A percentile compares a stretch with the other conserved stretches of the same genome.
Conservation (phyloP, 176 grass and related monocot genomes). For the Musa troglodytarum region DNA sequence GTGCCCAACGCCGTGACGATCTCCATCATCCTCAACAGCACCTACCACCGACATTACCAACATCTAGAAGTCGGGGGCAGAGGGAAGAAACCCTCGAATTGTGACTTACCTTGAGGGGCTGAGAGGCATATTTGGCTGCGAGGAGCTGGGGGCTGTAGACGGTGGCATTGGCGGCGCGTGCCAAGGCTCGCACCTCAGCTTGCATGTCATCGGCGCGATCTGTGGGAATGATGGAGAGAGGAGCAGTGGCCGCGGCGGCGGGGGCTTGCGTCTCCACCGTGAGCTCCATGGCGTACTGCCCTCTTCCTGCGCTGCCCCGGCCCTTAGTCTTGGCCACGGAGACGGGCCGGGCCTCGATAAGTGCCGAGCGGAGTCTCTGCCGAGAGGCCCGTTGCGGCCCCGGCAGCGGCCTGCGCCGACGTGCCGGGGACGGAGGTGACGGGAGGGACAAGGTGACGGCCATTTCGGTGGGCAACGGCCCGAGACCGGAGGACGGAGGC, state of each 20-base stretch:
- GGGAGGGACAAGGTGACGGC: slow-evolving; percentile 16
- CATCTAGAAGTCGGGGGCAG: background rate
- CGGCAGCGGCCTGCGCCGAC: background rate
- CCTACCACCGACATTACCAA: slow-evolving; percentile 31
- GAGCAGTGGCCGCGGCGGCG: background rate
- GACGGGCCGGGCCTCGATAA: slow-evolving; percentile 37
- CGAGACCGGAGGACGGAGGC: background rate
- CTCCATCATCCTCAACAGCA: slow-evolving; percentile 53
- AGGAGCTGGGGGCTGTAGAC: slow-evolving; percentile 75
- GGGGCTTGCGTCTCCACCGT: slow-evolving; percentile 9
- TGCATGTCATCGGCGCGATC: slow-evolving; percentile 61
- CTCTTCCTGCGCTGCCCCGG: background rate
- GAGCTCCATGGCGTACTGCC: slow-evolving; percentile 19
- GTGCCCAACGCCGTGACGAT: slow-evolving; percentile 58
- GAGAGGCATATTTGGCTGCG: slow-evolving; percentile 60
- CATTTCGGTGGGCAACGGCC: background rate
- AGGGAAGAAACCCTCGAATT: background rate
- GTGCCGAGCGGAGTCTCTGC: slow-evolving; percentile 32
- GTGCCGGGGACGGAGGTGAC: background rate
- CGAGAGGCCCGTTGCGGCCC: background rate
- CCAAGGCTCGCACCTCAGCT: slow-evolving; percentile 71
- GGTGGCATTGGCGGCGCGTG: slow-evolving; percentile 57
- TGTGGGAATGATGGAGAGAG: slow-evolving; percentile 12
- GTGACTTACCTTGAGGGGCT: slow-evolving; percentile 39
- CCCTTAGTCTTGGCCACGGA: slow-evolving; percentile 2